Conservation (phyloP, 2,329 filamentous ascomycete species). For the Aspergillus ustus region DNA sequence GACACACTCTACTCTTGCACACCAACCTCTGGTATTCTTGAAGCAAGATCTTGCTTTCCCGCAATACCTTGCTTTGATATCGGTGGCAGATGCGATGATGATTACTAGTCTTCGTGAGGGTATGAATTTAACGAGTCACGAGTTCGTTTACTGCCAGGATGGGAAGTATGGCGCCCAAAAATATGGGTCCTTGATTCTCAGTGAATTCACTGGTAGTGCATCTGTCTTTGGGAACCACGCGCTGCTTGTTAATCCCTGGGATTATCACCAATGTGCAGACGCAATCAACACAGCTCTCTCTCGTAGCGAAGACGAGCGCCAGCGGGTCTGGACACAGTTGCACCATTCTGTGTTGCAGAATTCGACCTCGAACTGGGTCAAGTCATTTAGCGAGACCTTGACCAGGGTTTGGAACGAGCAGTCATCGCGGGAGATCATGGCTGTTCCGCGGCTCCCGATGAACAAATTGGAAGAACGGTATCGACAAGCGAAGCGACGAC, state of each 20-base stretch:
- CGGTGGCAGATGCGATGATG: constrained; percentile 88
- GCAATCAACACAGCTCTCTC: constrained; percentile 83
- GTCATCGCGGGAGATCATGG: constrained; percentile 79
- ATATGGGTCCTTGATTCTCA: constrained; percentile 86
- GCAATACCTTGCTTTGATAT: constrained; percentile 89
- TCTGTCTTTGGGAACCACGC: constrained; percentile 81
- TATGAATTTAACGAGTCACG: constrained; percentile 96
- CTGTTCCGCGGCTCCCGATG: constrained; percentile 81
- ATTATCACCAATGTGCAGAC: constrained; percentile 84
- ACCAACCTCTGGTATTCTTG: constrained; percentile 90
- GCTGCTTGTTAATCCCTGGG: constrained; percentile 91
- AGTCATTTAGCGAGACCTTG: constrained; percentile 72
- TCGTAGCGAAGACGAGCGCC: constrained; percentile 76
- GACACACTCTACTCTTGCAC: constrained; percentile 84
- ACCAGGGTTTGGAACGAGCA: constrained; percentile 82
- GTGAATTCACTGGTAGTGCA: constrained; percentile 92
- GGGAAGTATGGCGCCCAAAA: constrained; percentile 75
- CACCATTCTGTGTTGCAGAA: constrained; percentile 76
- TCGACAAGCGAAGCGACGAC: constrained; percentile 65
- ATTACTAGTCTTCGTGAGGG: constrained; percentile 94
- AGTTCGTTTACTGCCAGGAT: constrained; percentile 92
- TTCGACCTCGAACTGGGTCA: constrained; percentile 85
- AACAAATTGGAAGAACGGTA: constrained; percentile 69
- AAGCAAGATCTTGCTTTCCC: constrained; percentile 93
- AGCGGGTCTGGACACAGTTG: constrained; percentile 73